Evolutionary conservation across 768 basidiomycete genomes (phyloP).

Genomic region (Mycena floridula): DNA sequence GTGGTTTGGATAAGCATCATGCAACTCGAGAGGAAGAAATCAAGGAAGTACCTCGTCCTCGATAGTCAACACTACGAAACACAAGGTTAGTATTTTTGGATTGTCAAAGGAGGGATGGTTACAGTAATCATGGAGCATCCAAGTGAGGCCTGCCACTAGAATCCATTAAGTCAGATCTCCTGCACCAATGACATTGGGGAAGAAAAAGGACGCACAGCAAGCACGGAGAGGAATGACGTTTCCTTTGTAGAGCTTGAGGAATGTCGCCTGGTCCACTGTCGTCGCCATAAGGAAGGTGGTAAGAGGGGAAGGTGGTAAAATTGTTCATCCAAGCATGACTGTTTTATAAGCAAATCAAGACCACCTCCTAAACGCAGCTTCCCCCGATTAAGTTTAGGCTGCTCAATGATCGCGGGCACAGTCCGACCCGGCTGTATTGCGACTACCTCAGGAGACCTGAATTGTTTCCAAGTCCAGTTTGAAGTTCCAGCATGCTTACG

Average conservation of each 20-base stretch:
- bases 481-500: too few species aligned
- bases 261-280: neutral
- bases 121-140: constrained; percentile 7
- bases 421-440: too few species aligned
- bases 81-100: neutral
- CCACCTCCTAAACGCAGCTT: too few species aligned
- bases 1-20: neutral
- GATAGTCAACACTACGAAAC: neutral
- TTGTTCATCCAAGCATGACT: too few species aligned
- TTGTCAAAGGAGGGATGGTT: neutral
- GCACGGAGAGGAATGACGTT: constrained; percentile 4
- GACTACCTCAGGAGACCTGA: too few species aligned
- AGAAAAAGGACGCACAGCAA: neutral
- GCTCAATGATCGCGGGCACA: too few species aligned
- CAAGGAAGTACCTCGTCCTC: neutral
- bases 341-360: too few species aligned
- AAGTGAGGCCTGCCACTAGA: constrained; percentile 2
- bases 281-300: neutral
- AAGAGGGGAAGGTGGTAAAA: too few species aligned
- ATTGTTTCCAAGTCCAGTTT: too few species aligned
- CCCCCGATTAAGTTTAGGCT: too few species aligned
- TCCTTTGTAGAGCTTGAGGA: constrained; percentile 1
- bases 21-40: neutral
- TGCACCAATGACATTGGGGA: neutral
- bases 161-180: neutral